Percentiles rank a stretch among this genome's conserved stretches.
Conservation (phyloP, 495 filamentous ascomycete species). For the Talaromyces wortmannii region DNA sequence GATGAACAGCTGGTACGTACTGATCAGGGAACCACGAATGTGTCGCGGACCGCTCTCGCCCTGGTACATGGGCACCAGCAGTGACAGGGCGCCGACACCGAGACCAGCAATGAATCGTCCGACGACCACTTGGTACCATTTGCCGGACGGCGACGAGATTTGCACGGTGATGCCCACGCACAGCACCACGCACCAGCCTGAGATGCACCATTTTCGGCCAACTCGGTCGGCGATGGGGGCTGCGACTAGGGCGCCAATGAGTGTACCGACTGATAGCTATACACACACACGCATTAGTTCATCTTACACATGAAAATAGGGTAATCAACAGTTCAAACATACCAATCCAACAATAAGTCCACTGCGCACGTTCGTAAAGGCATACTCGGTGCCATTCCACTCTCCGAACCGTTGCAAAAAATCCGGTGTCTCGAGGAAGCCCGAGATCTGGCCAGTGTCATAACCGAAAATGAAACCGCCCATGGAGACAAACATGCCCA, state of each 20-base stretch:
- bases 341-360: slow-evolving; percentile 47
- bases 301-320: background rate
- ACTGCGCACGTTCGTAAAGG: slow-evolving; percentile 40
- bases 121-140: slow-evolving; percentile 49
- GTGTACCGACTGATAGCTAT: slow-evolving; percentile 54
- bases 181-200: slow-evolving; percentile 51
- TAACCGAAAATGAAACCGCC: slow-evolving; percentile 59
- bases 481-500: slow-evolving; percentile 55
- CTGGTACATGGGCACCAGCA: slow-evolving; percentile 69
- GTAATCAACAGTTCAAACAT: slow-evolving; percentile 1
- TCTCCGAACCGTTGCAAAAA: slow-evolving; percentile 39
- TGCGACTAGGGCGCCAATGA: slow-evolving; percentile 57
- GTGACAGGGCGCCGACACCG: slow-evolving; percentile 63
- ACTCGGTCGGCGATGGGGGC: slow-evolving; percentile 46
- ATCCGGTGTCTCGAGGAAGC: slow-evolving; percentile 55
- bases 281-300: background rate
- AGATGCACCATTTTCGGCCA: slow-evolving; percentile 48
- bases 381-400: slow-evolving; percentile 18
- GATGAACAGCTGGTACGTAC: slow-evolving; percentile 78
- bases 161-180: slow-evolving; percentile 62
- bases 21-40: slow-evolving; percentile 61
- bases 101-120: slow-evolving; percentile 56
- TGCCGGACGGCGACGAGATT: slow-evolving; percentile 43
- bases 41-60: slow-evolving; percentile 60
- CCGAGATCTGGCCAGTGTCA: slow-evolving; percentile 45